phyloP scores from a whole-genome alignment of 2,329 filamentous ascomycete species.

The Chaetomium olivaceum region DNA sequence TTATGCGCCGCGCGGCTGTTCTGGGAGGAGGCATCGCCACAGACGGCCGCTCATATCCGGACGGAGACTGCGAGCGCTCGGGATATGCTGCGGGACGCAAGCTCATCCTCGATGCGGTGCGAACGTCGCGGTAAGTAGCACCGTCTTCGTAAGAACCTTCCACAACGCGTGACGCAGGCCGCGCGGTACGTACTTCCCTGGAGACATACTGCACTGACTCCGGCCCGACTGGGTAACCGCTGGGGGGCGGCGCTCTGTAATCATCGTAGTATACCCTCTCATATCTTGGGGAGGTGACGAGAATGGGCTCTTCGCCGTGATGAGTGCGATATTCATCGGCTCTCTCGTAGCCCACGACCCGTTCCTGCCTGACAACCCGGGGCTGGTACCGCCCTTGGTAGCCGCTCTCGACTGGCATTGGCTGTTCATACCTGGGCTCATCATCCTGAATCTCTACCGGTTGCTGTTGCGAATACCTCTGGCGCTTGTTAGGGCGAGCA shows the following conservation, averaged over 20 bases:
- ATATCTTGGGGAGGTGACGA: conserved; percentile 41
- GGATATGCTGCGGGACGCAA: conserved; percentile 53
- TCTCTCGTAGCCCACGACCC: conserved; percentile 41
- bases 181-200: conserved; percentile 42
- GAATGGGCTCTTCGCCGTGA: conserved; percentile 34
- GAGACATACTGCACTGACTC: conserved; percentile 42
- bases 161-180: conserved; percentile 46
- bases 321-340: conserved; percentile 34
- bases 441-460: conserved; percentile 42
- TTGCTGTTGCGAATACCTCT: conserved; percentile 50
- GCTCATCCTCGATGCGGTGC: conserved; percentile 48
- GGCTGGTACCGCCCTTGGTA: conserved; percentile 40
- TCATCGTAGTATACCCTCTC: conserved; percentile 34
- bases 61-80: conserved; percentile 51
- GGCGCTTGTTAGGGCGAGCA: conserved; percentile 58
- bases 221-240: conserved; percentile 7
- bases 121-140: conserved; percentile 46
- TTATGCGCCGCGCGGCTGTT: conserved; percentile 63
- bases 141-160: conserved; percentile 46
- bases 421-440: conserved; percentile 48
- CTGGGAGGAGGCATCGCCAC: conserved; percentile 54
- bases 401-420: conserved; percentile 39
- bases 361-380: conserved; percentile 38
- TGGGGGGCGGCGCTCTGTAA: conserved; percentile 26
- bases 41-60: conserved; percentile 46